Evolutionary conservation across 2,329 filamentous ascomycete genomes (phyloP), one percentile per base, ranked within the genome.

Genomic region (Paraphaeosphaeria sporulosa): DNA sequence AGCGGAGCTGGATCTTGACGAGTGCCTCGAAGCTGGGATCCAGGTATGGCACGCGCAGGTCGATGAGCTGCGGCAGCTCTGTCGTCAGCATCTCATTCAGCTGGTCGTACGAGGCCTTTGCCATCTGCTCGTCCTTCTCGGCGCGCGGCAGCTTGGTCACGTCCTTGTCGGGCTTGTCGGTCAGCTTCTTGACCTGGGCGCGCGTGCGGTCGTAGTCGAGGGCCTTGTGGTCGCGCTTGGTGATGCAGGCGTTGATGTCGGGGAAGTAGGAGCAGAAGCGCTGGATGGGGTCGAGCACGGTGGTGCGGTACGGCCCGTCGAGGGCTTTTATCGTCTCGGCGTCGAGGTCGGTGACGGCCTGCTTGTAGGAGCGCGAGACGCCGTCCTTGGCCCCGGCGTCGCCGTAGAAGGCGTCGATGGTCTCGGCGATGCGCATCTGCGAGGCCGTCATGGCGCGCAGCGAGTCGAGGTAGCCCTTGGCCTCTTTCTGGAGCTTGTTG

Each of bases 361-460:
- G 94, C 81, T 98, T 99, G 83, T 99, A 99, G 77, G 92, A 96
- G 76, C 94, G 87, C 80, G 92, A 96, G 60, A 99, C 95, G 58
- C 95, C 95, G 77, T 99, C 96, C 72, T 89, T 92, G 53, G 95
- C 93, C 54, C 96, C 96, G 1, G 94, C 90, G 76, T 99, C 95
- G 58, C 95, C 95, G 52, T 99, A 99, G 80, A 99, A 99, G 43
- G 95, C 95, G 81, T 99, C 95, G 80, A 99, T 99, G 21, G 95
- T 99, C 80, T 99, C 95, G 66, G 95, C 95, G 78, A 99, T 98
- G 75, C 94, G 90, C 94, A 99, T 98, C 81, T 99, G 95, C 56
- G 94, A 97, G 55, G 95, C 94, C 17, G 95, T 99, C 95, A 99
- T 99, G 69, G 95, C 94, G 89, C 95, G 88, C 71, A 99, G 84